Evolutionary conservation across 2,329 filamentous ascomycete species (phyloP).

Genomic region (Aureobasidium sp.): DNA sequence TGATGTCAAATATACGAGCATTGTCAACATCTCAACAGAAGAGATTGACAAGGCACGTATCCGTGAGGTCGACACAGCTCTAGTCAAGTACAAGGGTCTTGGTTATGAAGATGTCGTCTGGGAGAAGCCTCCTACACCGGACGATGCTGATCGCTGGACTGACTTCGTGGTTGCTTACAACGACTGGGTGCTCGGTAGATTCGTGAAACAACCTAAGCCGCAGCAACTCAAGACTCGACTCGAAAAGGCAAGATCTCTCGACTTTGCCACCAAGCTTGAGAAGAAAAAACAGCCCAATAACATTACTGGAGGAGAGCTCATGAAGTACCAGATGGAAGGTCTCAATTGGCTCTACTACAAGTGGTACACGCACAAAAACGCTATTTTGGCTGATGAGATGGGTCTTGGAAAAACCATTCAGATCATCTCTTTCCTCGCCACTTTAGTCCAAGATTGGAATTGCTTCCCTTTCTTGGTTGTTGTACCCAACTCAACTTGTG

Average conservation of each 20-base stretch:
- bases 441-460: slow-evolving; percentile 52
- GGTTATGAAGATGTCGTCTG: slow-evolving; percentile 86
- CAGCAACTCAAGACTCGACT: slow-evolving; percentile 59
- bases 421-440: slow-evolving; percentile 73
- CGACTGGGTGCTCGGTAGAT: slow-evolving; percentile 74
- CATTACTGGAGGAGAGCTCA: slow-evolving; percentile 71
- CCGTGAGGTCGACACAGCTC: slow-evolving; percentile 62
- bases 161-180: slow-evolving; percentile 79
- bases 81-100: slow-evolving; percentile 89
- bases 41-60: slow-evolving; percentile 66
- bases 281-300: slow-evolving; percentile 65
- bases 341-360: slow-evolving; percentile 93
- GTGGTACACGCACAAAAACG: slow-evolving; percentile 74
- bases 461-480: slow-evolving; percentile 92
- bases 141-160: slow-evolving; percentile 62
- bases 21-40: slow-evolving; percentile 52
- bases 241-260: slow-evolving; percentile 54
- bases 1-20: slow-evolving; percentile 61
- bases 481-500: slow-evolving; percentile 88
- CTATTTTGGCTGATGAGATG: slow-evolving; percentile 96
- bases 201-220: slow-evolving; percentile 55
- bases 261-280: slow-evolving; percentile 61
- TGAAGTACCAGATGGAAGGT: slow-evolving; percentile 89
- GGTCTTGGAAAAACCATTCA: slow-evolving; percentile 96
- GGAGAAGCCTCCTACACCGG: slow-evolving; percentile 66